Evolutionary conservation across 768 basidiomycete genomes (phyloP).

Genomic region (Lentinula edodes): DNA sequence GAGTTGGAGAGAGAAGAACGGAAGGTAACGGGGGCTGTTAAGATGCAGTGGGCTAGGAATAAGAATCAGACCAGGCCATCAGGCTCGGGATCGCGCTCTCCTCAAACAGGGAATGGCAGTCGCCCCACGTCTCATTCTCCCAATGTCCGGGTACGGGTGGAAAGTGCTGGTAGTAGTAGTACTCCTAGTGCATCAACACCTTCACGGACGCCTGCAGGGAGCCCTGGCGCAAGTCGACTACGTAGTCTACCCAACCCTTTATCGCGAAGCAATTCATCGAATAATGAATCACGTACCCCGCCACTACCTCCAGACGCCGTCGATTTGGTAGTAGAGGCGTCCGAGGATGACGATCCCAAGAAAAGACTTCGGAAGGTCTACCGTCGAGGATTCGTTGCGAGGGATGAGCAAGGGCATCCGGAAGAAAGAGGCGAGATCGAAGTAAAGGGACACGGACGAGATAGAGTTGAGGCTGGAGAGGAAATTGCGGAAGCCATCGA

Average conservation of each 20-base stretch:
- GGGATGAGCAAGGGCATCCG: slow-evolving; percentile 25
- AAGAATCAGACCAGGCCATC: not conserved
- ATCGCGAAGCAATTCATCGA: slow-evolving; percentile 27
- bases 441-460: slow-evolving; percentile 19
- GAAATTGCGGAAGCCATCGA: slow-evolving; percentile 28
- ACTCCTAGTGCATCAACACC: slow-evolving; percentile 10
- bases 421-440: slow-evolving; percentile 35
- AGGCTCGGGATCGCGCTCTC: not conserved
- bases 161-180: slow-evolving; percentile 21
- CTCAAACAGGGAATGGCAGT: slow-evolving; percentile 5
- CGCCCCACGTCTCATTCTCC: slow-evolving; percentile 12
- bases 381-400: slow-evolving; percentile 38
- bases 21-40: not conserved
- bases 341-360: slow-evolving; percentile 44
- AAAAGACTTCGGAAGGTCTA: slow-evolving; percentile 49
- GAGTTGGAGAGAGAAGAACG: not conserved
- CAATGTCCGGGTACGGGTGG: slow-evolving; percentile 10
- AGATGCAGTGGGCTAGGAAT: slow-evolving; percentile 6
- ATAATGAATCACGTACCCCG: slow-evolving; percentile 20
- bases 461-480: slow-evolving; percentile 35
- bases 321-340: slow-evolving; percentile 80
- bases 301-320: slow-evolving; percentile 69
- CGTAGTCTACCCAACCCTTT: slow-evolving; percentile 24
- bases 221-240: not conserved
- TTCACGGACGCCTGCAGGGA: not conserved